These are phyloP conservation scores for Neopestalotiopsis rosae DNA, from an alignment of 2,329 filamentous ascomycete genomes.

Conservation along the genomic window DNA sequence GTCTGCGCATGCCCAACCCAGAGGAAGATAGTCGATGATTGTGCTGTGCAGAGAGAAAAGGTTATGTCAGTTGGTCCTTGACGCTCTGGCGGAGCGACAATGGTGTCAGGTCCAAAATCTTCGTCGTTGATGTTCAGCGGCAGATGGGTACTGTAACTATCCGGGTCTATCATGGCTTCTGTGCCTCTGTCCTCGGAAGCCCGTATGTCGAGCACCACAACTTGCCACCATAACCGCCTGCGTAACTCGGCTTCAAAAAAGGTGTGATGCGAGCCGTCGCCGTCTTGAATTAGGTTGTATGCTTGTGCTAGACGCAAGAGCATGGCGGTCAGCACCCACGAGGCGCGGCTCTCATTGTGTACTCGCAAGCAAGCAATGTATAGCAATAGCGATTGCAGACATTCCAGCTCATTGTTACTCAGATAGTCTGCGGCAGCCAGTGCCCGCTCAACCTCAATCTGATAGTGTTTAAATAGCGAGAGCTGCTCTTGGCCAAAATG, in stretches of 20 bases:
- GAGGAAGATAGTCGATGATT: slow-evolving; percentile 45
- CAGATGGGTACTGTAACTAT: slow-evolving; percentile 51
- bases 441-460: slow-evolving; percentile 42
- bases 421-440: slow-evolving; percentile 50
- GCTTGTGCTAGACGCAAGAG: slow-evolving; percentile 50
- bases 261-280: slow-evolving; percentile 38
- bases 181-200: slow-evolving; percentile 60
- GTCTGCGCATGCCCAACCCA: slow-evolving; percentile 41
- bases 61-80: slow-evolving; percentile 47
- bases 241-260: slow-evolving; percentile 65
- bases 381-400: slow-evolving; percentile 47
- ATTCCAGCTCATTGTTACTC: slow-evolving; percentile 43
- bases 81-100: slow-evolving; percentile 39
- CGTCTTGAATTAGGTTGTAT: slow-evolving; percentile 48
- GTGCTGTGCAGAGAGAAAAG: slow-evolving; percentile 45
- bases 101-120: slow-evolving; percentile 49
- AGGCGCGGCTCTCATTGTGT: slow-evolving; percentile 42
- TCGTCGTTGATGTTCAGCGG: slow-evolving; percentile 61
- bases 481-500: slow-evolving; percentile 41
- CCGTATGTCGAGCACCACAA: slow-evolving; percentile 64
- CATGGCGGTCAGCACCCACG: slow-evolving; percentile 48
- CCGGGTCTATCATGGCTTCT: slow-evolving; percentile 45
- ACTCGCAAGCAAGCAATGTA: slow-evolving; percentile 48
- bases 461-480: slow-evolving; percentile 37
- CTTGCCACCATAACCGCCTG: slow-evolving; percentile 66